phyloP scores from a whole-genome alignment of 2,329 filamentous ascomycete species.

The Botrytis tulipae region DNA sequence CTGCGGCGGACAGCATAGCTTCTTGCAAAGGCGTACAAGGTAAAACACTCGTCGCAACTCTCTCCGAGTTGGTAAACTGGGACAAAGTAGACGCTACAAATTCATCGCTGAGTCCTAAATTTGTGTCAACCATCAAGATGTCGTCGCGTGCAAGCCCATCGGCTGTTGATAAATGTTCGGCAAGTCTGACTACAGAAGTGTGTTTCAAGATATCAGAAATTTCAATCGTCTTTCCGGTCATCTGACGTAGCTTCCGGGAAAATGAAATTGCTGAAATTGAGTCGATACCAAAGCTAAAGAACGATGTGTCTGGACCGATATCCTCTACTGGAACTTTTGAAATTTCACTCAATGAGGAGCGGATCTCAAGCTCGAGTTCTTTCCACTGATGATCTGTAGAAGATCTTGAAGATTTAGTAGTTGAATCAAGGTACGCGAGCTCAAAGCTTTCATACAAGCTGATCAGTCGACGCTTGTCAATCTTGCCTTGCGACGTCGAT shows the following conservation, averaged over 20 bases:
- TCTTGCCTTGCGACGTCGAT: constrained; percentile 71
- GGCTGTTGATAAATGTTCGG: constrained; percentile 37
- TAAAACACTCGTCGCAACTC: constrained; percentile 55
- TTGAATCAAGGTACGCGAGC: constrained; percentile 44
- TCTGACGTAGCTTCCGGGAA: constrained; percentile 53
- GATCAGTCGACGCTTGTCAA: constrained; percentile 58
- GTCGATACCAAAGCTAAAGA: constrained; percentile 77
- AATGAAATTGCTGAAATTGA: constrained; percentile 78
- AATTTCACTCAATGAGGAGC: constrained; percentile 41
- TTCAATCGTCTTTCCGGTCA: constrained; percentile 50
- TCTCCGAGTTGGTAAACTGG: constrained; percentile 28
- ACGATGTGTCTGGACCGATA: constrained; percentile 65
- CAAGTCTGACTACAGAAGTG: constrained; percentile 62
- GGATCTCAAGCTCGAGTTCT: constrained; percentile 53
- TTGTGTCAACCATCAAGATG: neutral
- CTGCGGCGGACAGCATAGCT: constrained; percentile 70
- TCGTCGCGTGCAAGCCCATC: neutral
- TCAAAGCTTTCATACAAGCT: constrained; percentile 48
- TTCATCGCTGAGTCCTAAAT: constrained; percentile 31
- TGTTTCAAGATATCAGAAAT: constrained; percentile 70
- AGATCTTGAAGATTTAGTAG: constrained; percentile 28
- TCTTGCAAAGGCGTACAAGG: constrained; percentile 88
- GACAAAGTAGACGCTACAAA: constrained; percentile 27
- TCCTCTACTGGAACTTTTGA: constrained; percentile 41
- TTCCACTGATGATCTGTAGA: constrained; percentile 46